A percentile compares a stretch with the other conserved stretches of the same genome.
These are phyloP conservation scores for Venturia oleaginea DNA, from an alignment of 2,329 filamentous ascomycete species.

Conservation along the genomic window DNA sequence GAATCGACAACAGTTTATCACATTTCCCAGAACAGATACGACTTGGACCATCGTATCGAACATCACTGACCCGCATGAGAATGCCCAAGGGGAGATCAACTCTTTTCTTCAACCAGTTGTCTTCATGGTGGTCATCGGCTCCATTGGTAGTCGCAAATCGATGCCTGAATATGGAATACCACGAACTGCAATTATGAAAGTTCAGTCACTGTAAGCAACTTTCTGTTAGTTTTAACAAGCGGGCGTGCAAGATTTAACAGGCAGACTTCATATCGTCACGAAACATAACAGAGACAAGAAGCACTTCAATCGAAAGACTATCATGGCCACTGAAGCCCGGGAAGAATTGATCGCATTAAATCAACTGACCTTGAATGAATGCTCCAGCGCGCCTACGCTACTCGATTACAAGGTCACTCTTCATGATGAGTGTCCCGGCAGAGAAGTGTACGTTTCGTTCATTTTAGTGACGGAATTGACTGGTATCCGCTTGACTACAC, in stretches of 20 bases:
- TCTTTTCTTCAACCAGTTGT: not conserved
- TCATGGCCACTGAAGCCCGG: not conserved
- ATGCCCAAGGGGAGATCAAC: not conserved
- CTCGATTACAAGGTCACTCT: constrained; percentile 5
- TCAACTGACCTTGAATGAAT: constrained; percentile 6
- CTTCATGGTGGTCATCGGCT: not conserved
- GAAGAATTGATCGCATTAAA: constrained; percentile 2
- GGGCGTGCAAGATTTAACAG: not conserved
- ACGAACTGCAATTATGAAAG: constrained; percentile 4
- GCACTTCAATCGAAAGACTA: not conserved
- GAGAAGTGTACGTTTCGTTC: not conserved
- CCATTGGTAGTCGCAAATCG: not conserved
- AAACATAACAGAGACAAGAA: not conserved
- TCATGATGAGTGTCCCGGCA: not conserved
- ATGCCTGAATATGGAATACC: constrained; percentile 2
- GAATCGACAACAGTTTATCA: not conserved
- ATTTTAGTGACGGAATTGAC: not conserved
- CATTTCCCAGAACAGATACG: not conserved
- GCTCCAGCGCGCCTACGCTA: not conserved
- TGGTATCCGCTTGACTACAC: not conserved
- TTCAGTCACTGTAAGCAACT: not conserved
- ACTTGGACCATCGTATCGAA: constrained; percentile 1
- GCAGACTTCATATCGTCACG: not conserved
- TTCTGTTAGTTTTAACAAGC: not conserved
- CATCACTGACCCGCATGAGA: not conserved